Percentiles rank a stretch among this genome's conserved stretches.
phyloP scores from a whole-genome alignment of 257 asterid species.

The Dorcoceras hygrometricum region DNA sequence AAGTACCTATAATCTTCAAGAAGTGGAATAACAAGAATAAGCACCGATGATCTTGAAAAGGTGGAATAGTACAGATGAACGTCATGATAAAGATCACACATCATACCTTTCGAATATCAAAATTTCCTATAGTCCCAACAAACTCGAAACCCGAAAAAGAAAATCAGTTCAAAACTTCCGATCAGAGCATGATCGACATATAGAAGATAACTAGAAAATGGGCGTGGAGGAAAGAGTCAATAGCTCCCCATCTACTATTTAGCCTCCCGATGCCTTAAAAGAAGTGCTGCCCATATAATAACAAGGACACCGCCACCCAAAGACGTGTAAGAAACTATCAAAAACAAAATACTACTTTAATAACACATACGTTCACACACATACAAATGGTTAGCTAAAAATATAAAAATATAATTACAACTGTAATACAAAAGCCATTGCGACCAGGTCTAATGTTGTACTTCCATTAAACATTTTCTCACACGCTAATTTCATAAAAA shows the following conservation, averaged over 20 bases:
- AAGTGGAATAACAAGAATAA: slow-evolving; percentile 12
- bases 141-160: slow-evolving; percentile 16
- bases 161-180: slow-evolving; percentile 20
- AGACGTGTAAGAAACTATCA: slow-evolving; percentile 71
- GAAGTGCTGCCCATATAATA: slow-evolving; percentile 23
- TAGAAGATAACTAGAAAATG: slow-evolving; percentile 5
- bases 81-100: slow-evolving; percentile 28
- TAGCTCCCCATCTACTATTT: slow-evolving; percentile 27
- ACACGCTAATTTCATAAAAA: neutral
- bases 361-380: slow-evolving; percentile 18
- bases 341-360: slow-evolving; percentile 11
- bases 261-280: slow-evolving; percentile 18
- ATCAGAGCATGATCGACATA: slow-evolving; percentile 20
- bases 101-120: slow-evolving; percentile 31
- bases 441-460: slow-evolving; percentile 23
- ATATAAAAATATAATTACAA: slow-evolving; percentile 33
- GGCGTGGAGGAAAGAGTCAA: slow-evolving; percentile 20
- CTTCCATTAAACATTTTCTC: neutral
- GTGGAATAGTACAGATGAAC: slow-evolving; percentile 25
- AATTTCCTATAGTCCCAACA: slow-evolving; percentile 24
- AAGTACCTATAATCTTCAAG: neutral
- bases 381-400: slow-evolving; percentile 24
- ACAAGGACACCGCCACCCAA: slow-evolving; percentile 38
- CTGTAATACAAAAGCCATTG: slow-evolving; percentile 34
- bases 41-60: slow-evolving; percentile 33